A percentile compares a stretch with the other conserved stretches of the same genome.
These are phyloP conservation scores for Selaginella tamariscina DNA, from an alignment of 75 land plant genomes.

Conservation along the genomic window DNA sequence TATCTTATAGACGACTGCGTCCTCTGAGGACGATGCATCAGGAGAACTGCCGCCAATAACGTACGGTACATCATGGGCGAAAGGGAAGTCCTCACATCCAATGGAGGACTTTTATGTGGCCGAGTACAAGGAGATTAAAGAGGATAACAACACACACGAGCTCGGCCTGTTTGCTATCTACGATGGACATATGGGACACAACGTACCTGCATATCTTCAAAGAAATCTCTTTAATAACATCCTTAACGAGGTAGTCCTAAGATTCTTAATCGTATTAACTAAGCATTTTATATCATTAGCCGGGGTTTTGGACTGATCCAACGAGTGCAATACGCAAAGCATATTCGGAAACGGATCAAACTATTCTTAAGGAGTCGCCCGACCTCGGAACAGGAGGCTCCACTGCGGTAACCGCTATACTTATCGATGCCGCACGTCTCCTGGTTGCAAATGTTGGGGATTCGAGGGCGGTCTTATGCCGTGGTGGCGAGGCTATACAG, in stretches of 20 bases:
- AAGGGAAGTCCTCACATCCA: constrained; percentile 6
- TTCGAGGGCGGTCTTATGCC: constrained; percentile 69
- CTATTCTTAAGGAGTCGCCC: constrained; percentile 43
- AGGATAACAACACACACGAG: constrained; percentile 25
- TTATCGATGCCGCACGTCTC: constrained; percentile 50
- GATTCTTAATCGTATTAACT: background rate
- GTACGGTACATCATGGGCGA: background rate
- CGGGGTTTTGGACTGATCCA: constrained; percentile 70
- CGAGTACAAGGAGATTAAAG: constrained; percentile 28
- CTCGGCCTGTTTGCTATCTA: constrained; percentile 77
- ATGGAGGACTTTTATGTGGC: constrained; percentile 85
- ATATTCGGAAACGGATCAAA: constrained; percentile 57
- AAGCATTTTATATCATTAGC: background rate
- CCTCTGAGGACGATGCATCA: no score
- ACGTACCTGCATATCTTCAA: constrained; percentile 46
- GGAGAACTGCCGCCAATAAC: no score
- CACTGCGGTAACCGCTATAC: constrained; percentile 85
- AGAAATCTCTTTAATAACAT: constrained; percentile 63
- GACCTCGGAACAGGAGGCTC: constrained; percentile 76
- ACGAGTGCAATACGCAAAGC: constrained; percentile 44
- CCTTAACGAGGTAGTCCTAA: constrained; percentile 40
- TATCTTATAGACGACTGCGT: no score
- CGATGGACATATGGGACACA: constrained; percentile 76
- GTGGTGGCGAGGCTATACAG: constrained; percentile 44
- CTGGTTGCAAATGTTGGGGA: constrained; percentile 83